Base-by-base conservation (phyloP, 495 filamentous ascomycete species). In the Tuber melanosporum region DNA sequence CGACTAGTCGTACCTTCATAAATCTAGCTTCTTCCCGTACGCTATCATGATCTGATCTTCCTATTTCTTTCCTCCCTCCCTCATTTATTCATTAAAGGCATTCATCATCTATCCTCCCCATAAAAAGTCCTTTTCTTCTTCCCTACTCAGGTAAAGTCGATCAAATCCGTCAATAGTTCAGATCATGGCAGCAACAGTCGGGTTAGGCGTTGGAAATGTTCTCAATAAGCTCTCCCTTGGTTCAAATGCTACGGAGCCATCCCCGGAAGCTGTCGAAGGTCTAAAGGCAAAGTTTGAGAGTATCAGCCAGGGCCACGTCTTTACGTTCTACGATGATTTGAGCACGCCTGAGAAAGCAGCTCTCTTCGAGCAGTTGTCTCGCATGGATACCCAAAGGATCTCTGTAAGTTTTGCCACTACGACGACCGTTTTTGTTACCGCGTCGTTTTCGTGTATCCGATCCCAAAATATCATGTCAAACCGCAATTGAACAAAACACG, bases 311-410 rank as follows among this genome's bases (percentile, higher is more conserved):
- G 92, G 90, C 52, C 95, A 99, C 69, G 93, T 99, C 62, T 93
- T 98, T 83, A 87, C 92, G 32, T 98, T 97, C 85, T 95, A 90
- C 86, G 93, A 98, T 78, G 87, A 91, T 75, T 90, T 99, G 72
- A 86, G 86, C 72, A 85, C 86, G 32, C 83, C 86, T 66, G 94
- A 97, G 78, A 93, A 97, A 85, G 89, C 90, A 46, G 85, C 87
- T 10, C 89, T 99, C 75, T 97, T 89, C 87, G 87, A 91, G 83
- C 96, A 97, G 84, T 88, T 98, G 72, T 88, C 87, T 75, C 88
- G 86, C 80, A 93, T 98, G 85, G 89, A 98, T 81, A 93, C 94
- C 36, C 87, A 86, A 73, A 79, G 82, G 47, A 82, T 83, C 57
- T 77, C 82, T 66, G 82, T 83, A 75, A 70, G 79, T 75, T 26